These are phyloP conservation scores for Ceratocystis harringtonii DNA, from an alignment of 2,329 filamentous ascomycete species.

Conservation along the genomic window DNA sequence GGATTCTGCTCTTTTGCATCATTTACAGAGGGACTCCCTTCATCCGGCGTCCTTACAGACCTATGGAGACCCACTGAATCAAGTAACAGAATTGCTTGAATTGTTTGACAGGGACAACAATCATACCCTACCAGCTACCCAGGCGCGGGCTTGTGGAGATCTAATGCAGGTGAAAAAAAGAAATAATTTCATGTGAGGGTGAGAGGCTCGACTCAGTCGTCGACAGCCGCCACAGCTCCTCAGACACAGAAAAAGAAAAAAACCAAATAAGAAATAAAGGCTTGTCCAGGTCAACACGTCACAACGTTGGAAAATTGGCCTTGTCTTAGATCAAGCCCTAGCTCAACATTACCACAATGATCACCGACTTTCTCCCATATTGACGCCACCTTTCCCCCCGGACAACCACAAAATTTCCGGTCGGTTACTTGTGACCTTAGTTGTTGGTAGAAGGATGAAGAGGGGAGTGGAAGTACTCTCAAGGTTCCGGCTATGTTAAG, in stretches of 20 bases:
- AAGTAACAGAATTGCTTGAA: constrained; percentile 1
- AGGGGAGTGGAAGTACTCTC: too few species aligned
- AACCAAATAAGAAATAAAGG: too few species aligned
- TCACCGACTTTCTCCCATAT: neutral
- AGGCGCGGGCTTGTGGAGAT: neutral
- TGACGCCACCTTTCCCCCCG: neutral
- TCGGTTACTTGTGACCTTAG: neutral
- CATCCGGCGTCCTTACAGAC: neutral
- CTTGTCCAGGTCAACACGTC: too few species aligned
- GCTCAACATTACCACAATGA: too few species aligned
- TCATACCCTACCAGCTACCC: neutral
- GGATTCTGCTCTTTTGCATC: neutral
- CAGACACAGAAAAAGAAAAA: neutral
- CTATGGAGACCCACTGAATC: neutral
- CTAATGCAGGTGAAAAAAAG: constrained; percentile 3
- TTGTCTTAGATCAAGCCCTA: too few species aligned
- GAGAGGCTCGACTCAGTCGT: neutral
- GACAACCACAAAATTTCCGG: neutral
- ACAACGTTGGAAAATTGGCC: too few species aligned
- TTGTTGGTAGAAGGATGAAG: neutral
- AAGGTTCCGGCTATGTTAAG: neutral
- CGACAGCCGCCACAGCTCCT: neutral
- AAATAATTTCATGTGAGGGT: neutral
- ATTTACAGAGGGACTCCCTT: neutral
- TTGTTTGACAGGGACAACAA: constrained; percentile 5